Evolutionary conservation across 495 filamentous ascomycete genomes (phyloP).

Genomic region (Neurospora terricola): DNA sequence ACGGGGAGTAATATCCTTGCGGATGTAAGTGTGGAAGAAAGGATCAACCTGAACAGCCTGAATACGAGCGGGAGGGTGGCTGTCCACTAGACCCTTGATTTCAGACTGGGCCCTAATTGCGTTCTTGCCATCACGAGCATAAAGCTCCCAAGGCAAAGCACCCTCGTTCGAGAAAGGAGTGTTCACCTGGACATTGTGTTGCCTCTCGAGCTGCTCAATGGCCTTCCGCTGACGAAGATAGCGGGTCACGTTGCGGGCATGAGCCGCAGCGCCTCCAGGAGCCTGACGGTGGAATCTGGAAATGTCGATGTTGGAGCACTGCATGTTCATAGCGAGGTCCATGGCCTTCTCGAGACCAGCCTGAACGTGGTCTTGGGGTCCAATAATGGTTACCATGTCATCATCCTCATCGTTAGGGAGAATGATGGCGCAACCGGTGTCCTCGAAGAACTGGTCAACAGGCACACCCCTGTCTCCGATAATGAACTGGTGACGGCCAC

Average conservation of each 20-base stretch:
- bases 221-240: slow-evolving; percentile 71
- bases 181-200: slow-evolving; percentile 72
- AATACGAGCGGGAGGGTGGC: slow-evolving; percentile 69
- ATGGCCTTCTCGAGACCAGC: slow-evolving; percentile 67
- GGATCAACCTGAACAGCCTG: slow-evolving; percentile 64
- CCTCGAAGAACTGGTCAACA: slow-evolving; percentile 72
- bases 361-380: slow-evolving; percentile 61
- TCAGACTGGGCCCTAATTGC: slow-evolving; percentile 69
- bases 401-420: slow-evolving; percentile 65
- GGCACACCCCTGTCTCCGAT: slow-evolving; percentile 69
- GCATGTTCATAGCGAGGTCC: slow-evolving; percentile 74
- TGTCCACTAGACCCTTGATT: slow-evolving; percentile 67
- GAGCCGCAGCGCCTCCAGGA: slow-evolving; percentile 57
- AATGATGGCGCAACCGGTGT: slow-evolving; percentile 85
- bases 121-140: slow-evolving; percentile 74
- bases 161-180: slow-evolving; percentile 53
- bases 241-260: slow-evolving; percentile 73
- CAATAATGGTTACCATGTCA: slow-evolving; percentile 74
- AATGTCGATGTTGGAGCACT: slow-evolving; percentile 66
- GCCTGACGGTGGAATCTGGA: slow-evolving; percentile 64
- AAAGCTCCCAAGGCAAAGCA: slow-evolving; percentile 72
- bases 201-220: slow-evolving; percentile 65
- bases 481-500: slow-evolving; percentile 82
- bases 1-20: slow-evolving; percentile 48
- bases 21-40: slow-evolving; percentile 75